phyloP scores from a whole-genome alignment of 768 basidiomycete species.

The Mycena olivaceomarginata region DNA sequence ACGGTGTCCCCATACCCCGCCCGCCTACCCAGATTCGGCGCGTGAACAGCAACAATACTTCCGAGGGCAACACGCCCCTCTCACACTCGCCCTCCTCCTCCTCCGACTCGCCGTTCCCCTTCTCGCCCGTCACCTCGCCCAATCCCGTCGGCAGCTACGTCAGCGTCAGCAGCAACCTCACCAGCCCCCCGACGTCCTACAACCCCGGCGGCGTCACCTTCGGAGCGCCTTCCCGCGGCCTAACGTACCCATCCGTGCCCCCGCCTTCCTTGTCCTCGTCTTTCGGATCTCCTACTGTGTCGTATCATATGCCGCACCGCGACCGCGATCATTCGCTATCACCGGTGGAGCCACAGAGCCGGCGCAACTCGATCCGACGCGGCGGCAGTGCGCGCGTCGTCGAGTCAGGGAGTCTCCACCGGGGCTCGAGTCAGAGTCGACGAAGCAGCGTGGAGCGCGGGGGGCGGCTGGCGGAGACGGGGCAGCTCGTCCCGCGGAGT shows the following conservation, averaged over 20 bases:
- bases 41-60: conserved; percentile 61
- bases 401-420: conserved; percentile 57
- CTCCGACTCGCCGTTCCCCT: conserved; percentile 80
- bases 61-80: conserved; percentile 75
- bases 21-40: conserved; percentile 79
- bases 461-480: conserved; percentile 82
- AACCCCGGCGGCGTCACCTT: conserved; percentile 62
- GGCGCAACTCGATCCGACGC: conserved; percentile 68
- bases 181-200: conserved; percentile 83
- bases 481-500: conserved; percentile 70
- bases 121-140: conserved; percentile 74
- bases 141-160: conserved; percentile 72
- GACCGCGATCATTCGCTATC: conserved; percentile 71
- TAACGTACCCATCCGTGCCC: conserved; percentile 90
- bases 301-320: conserved; percentile 66
- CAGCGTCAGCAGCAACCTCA: conserved; percentile 78
- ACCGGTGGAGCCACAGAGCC: conserved; percentile 72
- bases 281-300: conserved; percentile 81
- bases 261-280: conserved; percentile 89
- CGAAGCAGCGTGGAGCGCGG: conserved; percentile 78
- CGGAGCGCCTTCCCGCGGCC: conserved; percentile 59
- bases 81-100: conserved; percentile 79
- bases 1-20: conserved; percentile 87
- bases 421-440: conserved; percentile 66
- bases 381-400: conserved; percentile 57